Evolutionary conservation across 495 filamentous ascomycete genomes (phyloP).

Genomic region (Aspergillus sparsus): DNA sequence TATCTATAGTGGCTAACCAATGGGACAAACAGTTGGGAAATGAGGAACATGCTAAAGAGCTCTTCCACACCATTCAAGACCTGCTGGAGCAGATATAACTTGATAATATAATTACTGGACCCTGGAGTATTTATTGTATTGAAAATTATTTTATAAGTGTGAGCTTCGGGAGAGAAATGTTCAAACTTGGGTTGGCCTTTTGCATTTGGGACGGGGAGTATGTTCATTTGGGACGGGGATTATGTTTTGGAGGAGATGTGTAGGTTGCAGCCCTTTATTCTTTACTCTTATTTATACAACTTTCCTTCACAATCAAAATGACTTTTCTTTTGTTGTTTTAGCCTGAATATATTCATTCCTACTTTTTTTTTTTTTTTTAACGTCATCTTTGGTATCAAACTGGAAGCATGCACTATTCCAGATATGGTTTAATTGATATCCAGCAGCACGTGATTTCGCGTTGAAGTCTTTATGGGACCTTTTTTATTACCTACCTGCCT

Average conservation of each 20-base stretch:
- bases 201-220: constrained; percentile 27
- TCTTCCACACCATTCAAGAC: constrained; percentile 41
- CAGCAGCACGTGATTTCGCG: constrained; percentile 32
- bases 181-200: constrained; percentile 17
- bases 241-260: constrained; percentile 2
- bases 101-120: not conserved
- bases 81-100: constrained; percentile 35
- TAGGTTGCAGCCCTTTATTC: not conserved
- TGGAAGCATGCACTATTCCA: constrained; percentile 18
- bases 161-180: not conserved
- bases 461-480: constrained; percentile 10
- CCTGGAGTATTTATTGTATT: not conserved
- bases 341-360: constrained; percentile 7
- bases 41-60: constrained; percentile 40
- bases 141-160: constrained; percentile 5
- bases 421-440: not conserved
- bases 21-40: constrained; percentile 40
- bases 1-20: constrained; percentile 16
- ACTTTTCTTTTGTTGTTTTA: not conserved
- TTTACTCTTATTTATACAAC: constrained; percentile 1
- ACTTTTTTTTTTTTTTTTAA: not conserved
- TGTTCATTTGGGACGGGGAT: constrained; percentile 15
- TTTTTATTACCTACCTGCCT: not conserved
- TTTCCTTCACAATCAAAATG: not conserved
- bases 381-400: no score